Evolutionary conservation across 371 early-diverging fungal species (phyloP).

Genomic region (Syncephalastrum sp.): DNA sequence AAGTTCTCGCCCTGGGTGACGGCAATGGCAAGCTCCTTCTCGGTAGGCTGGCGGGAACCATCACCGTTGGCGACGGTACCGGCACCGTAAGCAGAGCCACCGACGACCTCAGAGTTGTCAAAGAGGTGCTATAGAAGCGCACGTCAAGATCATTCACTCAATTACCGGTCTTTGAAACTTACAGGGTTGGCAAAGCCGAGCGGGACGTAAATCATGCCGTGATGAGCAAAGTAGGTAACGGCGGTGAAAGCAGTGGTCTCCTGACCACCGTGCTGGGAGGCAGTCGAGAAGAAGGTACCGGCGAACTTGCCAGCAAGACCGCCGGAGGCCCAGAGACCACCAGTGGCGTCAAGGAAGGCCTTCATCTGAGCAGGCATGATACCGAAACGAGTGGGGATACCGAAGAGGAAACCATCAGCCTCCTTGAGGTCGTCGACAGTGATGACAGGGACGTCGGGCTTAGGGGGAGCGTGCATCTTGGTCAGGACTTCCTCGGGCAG

Average conservation of each 20-base stretch:
- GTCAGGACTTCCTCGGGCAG: conserved; percentile 56
- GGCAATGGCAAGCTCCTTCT: conserved; percentile 66
- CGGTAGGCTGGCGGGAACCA: conserved; percentile 51
- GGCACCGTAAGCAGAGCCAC: conserved; percentile 53
- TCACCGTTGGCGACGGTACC: conserved; percentile 32
- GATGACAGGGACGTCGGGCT: conserved; percentile 57
- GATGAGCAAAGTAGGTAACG: conserved; percentile 66
- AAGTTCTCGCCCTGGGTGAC: conserved; percentile 32
- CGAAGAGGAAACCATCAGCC: conserved; percentile 76
- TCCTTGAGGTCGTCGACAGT: conserved; percentile 52
- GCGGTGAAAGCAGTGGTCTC: conserved; percentile 65
- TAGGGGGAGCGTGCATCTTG: conserved; percentile 64
- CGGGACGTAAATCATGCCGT: conserved; percentile 74
- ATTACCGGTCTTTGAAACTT: neutral
- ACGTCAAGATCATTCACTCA: neutral
- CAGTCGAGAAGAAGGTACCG: conserved; percentile 71
- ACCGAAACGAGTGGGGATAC: conserved; percentile 57
- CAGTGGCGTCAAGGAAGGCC: conserved; percentile 59
- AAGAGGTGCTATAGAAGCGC: conserved; percentile 10
- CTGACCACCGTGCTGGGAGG: conserved; percentile 67
- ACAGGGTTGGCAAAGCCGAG: conserved; percentile 47
- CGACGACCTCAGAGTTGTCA: conserved; percentile 29
- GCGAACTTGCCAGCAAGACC: conserved; percentile 66
- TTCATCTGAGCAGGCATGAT: conserved; percentile 47
- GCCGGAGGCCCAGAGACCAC: conserved; percentile 62